phyloP scores from a whole-genome alignment of 805 yeast genomes.

The Starmerella asiatica region DNA sequence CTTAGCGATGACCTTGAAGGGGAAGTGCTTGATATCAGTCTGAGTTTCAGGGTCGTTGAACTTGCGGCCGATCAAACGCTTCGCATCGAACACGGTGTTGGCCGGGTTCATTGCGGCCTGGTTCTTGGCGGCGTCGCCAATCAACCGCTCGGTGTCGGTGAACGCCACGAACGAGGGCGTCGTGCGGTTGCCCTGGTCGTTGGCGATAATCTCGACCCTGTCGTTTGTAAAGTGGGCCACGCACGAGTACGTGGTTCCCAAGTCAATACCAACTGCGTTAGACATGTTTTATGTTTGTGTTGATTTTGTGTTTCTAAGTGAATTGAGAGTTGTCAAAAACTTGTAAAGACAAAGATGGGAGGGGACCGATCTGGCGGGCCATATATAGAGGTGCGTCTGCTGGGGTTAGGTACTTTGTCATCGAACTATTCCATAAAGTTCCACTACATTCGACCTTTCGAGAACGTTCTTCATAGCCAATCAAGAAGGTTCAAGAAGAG shows the following conservation, averaged over 20 bases:
- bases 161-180: conserved; percentile 95
- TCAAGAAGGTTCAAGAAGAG: background rate
- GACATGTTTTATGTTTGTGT: conserved; percentile 12
- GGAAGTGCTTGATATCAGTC: conserved; percentile 74
- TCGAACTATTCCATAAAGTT: conserved; percentile 9
- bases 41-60: conserved; percentile 67
- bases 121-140: conserved; percentile 97
- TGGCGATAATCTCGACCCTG: conserved; percentile 88
- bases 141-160: conserved; percentile 87
- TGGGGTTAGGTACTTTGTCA: conserved; percentile 15
- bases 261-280: conserved; percentile 32
- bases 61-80: conserved; percentile 82
- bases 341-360: background rate
- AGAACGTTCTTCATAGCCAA: conserved; percentile 10
- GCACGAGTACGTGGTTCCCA: conserved; percentile 96
- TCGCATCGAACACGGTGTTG: conserved; percentile 91
- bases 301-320: background rate
- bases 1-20: conserved; percentile 64
- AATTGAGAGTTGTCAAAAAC: background rate
- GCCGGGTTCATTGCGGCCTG: conserved; percentile 94
- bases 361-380: background rate
- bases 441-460: conserved; percentile 15
- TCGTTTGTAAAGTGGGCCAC: conserved; percentile 80
- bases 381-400: conserved; percentile 7
- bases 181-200: conserved; percentile 97